A percentile compares a stretch with the other conserved stretches of the same genome.
phyloP scores from a whole-genome alignment of 2,329 filamentous ascomycete genomes.

The Fonsecaea pedrosoi region DNA sequence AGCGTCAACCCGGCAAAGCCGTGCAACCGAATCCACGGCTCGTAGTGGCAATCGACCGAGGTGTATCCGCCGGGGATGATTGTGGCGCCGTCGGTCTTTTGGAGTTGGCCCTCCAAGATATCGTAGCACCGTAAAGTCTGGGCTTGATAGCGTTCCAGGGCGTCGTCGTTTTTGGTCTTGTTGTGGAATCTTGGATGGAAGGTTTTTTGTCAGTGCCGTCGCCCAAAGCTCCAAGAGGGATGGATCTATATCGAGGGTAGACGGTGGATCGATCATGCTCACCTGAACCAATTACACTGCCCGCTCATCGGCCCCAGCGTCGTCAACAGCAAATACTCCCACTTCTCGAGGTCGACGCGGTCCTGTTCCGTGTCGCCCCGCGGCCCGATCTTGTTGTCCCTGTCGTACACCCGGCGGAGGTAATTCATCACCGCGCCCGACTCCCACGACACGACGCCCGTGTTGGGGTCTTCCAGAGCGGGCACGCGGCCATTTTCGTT shows the following conservation, averaged over 20 bases:
- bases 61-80: slow-evolving; percentile 48
- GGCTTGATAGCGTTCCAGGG: slow-evolving; percentile 48
- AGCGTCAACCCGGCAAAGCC: slow-evolving; percentile 49
- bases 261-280: background rate
- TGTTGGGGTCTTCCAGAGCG: slow-evolving; percentile 49
- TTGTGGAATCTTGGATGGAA: slow-evolving; percentile 42
- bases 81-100: slow-evolving; percentile 48
- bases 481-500: slow-evolving; percentile 55
- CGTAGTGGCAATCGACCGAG: slow-evolving; percentile 53
- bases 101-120: slow-evolving; percentile 52
- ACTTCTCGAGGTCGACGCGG: slow-evolving; percentile 54
- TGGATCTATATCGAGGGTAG: too few species aligned
- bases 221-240: too few species aligned
- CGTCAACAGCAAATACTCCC: slow-evolving; percentile 53
- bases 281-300: slow-evolving; percentile 51
- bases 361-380: slow-evolving; percentile 48
- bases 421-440: slow-evolving; percentile 51
- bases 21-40: slow-evolving; percentile 51
- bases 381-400: slow-evolving; percentile 48
- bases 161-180: slow-evolving; percentile 51
- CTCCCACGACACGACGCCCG: slow-evolving; percentile 49
- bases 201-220: background rate
- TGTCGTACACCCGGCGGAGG: slow-evolving; percentile 51
- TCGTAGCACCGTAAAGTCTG: slow-evolving; percentile 53
- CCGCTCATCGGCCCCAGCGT: slow-evolving; percentile 53